These are phyloP conservation scores for Jasminum sambac DNA, from an alignment of 257 asterid genomes.

Conservation along the genomic window DNA sequence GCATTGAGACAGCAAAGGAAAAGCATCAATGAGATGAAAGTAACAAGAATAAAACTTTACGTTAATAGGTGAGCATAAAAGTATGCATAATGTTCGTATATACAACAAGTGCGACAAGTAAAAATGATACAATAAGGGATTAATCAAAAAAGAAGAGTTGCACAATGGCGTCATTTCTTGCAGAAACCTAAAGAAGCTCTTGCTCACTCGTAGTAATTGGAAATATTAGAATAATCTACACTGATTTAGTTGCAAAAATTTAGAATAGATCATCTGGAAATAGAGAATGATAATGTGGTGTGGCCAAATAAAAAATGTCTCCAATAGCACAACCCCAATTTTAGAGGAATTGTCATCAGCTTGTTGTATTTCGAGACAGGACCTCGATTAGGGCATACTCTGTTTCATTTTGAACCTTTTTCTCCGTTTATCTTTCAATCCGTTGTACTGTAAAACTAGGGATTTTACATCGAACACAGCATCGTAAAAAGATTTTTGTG, in stretches of 20 bases:
- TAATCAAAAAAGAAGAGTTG: not conserved
- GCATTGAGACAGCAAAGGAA: not conserved
- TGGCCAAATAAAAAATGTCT: not conserved
- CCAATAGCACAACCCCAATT: not conserved
- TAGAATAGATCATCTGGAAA: not conserved
- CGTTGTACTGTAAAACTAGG: not conserved
- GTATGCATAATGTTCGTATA: not conserved
- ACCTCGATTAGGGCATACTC: not conserved
- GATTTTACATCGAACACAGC: not conserved
- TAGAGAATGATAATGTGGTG: not conserved
- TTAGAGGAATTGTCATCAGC: not conserved
- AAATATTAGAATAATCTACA: not conserved
- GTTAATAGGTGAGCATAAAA: not conserved
- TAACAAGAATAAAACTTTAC: not conserved
- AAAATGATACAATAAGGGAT: not conserved
- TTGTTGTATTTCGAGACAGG: not conserved
- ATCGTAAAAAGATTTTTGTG: not conserved
- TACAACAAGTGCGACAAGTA: not conserved
- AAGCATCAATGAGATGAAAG: not conserved
- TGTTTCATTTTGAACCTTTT: not conserved
- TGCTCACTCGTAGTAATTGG: not conserved
- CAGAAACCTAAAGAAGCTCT: not conserved
- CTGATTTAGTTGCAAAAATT: not conserved
- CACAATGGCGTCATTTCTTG: not conserved
- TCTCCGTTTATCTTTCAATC: constrained; percentile 3